Percentiles rank a stretch among this genome's conserved stretches.
These are phyloP conservation scores for Malassezia equina DNA, from an alignment of 1,284 basidiomycete species.

Conservation along the genomic window DNA sequence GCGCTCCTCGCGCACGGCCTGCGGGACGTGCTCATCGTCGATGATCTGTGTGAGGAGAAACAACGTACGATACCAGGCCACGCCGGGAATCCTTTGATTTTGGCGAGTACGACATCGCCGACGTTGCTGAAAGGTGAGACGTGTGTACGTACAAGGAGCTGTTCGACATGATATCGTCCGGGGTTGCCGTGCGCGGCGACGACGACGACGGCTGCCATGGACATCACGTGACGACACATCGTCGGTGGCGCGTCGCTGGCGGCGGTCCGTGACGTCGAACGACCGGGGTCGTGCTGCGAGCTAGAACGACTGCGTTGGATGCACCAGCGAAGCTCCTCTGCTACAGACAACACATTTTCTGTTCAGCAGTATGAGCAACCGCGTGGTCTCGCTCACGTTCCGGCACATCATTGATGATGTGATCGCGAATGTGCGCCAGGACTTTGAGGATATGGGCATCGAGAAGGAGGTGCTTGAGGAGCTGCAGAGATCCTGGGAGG, in stretches of 20 bases:
- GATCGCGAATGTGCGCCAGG: slow-evolving; percentile 71
- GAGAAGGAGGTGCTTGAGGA: slow-evolving; percentile 79
- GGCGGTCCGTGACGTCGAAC: neutral
- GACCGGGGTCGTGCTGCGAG: neutral
- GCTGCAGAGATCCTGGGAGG: slow-evolving; percentile 85
- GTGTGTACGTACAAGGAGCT: neutral
- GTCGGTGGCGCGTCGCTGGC: neutral
- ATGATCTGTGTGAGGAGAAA: slow-evolving; percentile 56
- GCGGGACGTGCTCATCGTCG: slow-evolving; percentile 60
- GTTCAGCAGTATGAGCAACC: slow-evolving; percentile 16
- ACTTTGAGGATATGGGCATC: slow-evolving; percentile 95
- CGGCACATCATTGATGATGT: slow-evolving; percentile 94
- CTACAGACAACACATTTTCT: neutral
- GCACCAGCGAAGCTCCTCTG: neutral
- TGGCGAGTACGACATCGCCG: slow-evolving; percentile 77
- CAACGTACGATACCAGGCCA: slow-evolving; percentile 76
- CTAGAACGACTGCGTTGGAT: neutral
- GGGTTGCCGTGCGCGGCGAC: neutral
- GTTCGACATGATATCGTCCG: neutral
- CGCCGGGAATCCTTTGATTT: slow-evolving; percentile 82
- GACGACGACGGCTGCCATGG: neutral
- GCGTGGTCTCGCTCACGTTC: slow-evolving; percentile 62
- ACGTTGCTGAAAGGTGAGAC: neutral
- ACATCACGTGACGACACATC: neutral
- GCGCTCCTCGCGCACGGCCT: slow-evolving; percentile 59